Percentiles rank a stretch among this genome's conserved stretches.
phyloP scores from a whole-genome alignment of 805 yeast genomes.

The Candida pseudoglaebosa region DNA sequence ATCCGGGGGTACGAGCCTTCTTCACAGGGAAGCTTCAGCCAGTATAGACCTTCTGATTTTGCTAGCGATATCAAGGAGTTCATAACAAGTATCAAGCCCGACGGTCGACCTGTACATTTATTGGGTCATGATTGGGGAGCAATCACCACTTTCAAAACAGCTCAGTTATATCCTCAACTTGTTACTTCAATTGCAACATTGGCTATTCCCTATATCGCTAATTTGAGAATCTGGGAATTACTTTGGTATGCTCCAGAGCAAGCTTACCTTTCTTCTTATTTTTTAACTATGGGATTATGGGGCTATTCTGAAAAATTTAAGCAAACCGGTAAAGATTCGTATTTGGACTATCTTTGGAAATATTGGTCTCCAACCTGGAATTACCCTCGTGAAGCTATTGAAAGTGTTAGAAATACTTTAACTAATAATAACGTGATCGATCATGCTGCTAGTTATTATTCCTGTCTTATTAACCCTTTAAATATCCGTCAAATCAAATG shows the following conservation, averaged over 20 bases:
- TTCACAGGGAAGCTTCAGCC: constrained; percentile 20
- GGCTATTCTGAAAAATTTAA: constrained; percentile 20
- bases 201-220: constrained; percentile 36
- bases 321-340: constrained; percentile 15
- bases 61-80: constrained; percentile 34
- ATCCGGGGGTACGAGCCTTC: constrained; percentile 37
- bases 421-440: constrained; percentile 23
- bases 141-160: constrained; percentile 30
- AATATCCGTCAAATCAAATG: constrained; percentile 18
- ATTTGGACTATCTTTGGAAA: constrained; percentile 31
- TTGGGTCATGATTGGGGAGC: constrained; percentile 48
- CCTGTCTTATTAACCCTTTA: constrained; percentile 22
- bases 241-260: constrained; percentile 31
- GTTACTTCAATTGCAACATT: constrained; percentile 30
- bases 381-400: constrained; percentile 21
- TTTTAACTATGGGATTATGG: constrained; percentile 33
- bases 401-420: constrained; percentile 25
- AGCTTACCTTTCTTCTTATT: constrained; percentile 30
- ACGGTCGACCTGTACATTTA: constrained; percentile 27
- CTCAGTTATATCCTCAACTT: constrained; percentile 30
- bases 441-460: constrained; percentile 36
- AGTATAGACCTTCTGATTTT: constrained; percentile 25
- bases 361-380: constrained; percentile 41
- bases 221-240: constrained; percentile 23
- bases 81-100: constrained; percentile 21